Conservation (phyloP, 2,329 filamentous ascomycete species). For the Allantophomopsis cytisporea region DNA sequence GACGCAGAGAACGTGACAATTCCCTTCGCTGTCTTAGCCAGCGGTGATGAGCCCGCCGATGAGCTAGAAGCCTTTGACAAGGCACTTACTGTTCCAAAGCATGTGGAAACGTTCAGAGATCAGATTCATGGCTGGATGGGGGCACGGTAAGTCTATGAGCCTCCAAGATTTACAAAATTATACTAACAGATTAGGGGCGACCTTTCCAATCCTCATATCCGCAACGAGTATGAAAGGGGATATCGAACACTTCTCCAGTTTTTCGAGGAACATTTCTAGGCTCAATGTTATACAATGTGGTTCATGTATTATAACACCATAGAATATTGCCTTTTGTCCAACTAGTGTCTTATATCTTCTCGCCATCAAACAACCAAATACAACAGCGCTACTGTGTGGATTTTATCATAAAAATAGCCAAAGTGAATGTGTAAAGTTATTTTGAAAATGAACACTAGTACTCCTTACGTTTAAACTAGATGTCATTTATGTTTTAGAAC, state of each 20-base stretch:
- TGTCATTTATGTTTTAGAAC: constrained; percentile 12
- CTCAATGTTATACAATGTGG: too few species aligned
- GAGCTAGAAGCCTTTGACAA: constrained; percentile 27
- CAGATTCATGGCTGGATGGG: constrained; percentile 49
- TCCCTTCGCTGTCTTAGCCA: constrained; percentile 50
- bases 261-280: constrained; percentile 24
- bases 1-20: constrained; percentile 47
- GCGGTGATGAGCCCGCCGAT: constrained; percentile 39
- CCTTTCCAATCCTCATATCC: constrained; percentile 27
- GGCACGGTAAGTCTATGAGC: constrained; percentile 13
- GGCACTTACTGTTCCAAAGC: constrained; percentile 24
- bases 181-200: constrained; percentile 20
- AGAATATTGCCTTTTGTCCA: too few species aligned
- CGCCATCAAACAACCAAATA: too few species aligned
- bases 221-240: constrained; percentile 32
- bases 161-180: too few species aligned
- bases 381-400: too few species aligned
- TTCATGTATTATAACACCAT: too few species aligned
- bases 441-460: too few species aligned
- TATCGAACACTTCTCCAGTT: constrained; percentile 30
- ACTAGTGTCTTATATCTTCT: too few species aligned
- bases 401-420: too few species aligned
- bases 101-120: constrained; percentile 32
- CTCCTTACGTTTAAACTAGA: too few species aligned
- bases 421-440: too few species aligned